Base-by-base conservation (phyloP, 345 rosid species). In the Erodium maritimum region DNA sequence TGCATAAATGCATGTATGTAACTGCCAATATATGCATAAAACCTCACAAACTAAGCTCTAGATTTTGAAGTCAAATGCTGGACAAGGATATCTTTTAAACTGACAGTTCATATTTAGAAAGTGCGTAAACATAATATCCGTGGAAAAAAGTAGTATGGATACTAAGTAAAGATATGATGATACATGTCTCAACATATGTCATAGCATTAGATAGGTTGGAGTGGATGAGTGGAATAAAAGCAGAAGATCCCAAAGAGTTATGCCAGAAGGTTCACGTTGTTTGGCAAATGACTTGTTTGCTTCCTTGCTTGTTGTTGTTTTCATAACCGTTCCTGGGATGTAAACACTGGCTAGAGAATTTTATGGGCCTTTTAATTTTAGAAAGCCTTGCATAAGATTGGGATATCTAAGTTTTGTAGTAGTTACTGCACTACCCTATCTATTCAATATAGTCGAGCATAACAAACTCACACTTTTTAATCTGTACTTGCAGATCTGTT, bases 401-500 rank as follows among this genome's bases (percentile, higher is more conserved):
- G 48, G 17, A 42, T 10, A 12, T 42, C 11, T 42, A 14, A 42
- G 48, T 42, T 42, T 14, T 42, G 14, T 12, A 42, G 37, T 42
- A 42, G 6, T 12, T 10, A 42, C 12, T 11, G 9, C 37, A 29
- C 37, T 11, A 29, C 9, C 9, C 9, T 42, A 42, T 42, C 14
- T 42, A 42, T 42, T 42, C 8, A 42, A 42, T 12, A 42, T 42
- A 16, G 22, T 56, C 23, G 59, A 42, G 37, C 58, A 23, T 9
- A 46, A 50, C 19, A 57, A 61, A 65, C 74, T 80, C 60, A 79
- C 53, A 33, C 21, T n/a, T 68, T 67, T 17, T 59, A 21, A 62
- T 62, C 46, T 65, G 59, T 22, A 62, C 63, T 42, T 75, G 85
- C 91, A 93, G 99, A 59, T 80, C 82, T 66, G 53, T 72, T 50